Evolutionary conservation across 257 asterid species (phyloP), one percentile per base, ranked within the genome.

Genomic region (Galeopsis tetrahit): DNA sequence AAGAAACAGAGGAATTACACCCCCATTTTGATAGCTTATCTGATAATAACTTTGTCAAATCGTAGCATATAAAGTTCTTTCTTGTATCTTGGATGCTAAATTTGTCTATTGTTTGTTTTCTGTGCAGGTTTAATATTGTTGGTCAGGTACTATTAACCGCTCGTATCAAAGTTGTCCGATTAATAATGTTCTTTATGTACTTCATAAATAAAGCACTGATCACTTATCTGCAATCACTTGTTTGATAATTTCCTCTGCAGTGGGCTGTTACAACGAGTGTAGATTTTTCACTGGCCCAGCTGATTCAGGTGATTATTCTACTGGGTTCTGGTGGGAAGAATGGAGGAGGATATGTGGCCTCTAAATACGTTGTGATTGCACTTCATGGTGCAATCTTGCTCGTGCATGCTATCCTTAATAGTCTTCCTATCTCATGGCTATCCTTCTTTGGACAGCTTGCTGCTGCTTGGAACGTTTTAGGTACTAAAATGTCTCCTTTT

Each of bases 211-310:
- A 43, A 44, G 56, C 61, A 64, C 80, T 82, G 59, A 80, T 80
- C 34, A 62, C 70, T 49, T 56, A 7, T n/a, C 44, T 7, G 35
- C 28, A 21, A 21, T 21, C 28, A 62, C 70, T 49, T 56, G 9
- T n/a, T 49, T 7, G 35, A 40, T 72, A 39, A 32, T 58, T 76
- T 71, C 76, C 40, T 76, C 59, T 87, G 90, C 93, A 94, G 99
- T 95, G 99, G 99, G 99, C 99, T 1, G 90, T 91, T 14, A 95
- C 99, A 44, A 85, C 99, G 3, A 95, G 99, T 67, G 58, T 95
- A 42, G 96, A 90, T 79, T 95, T 77, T 77, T 95, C 99, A 3
- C 86, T 95, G 17, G 99, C 99, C 0, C 97, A 88, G 90, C 80
- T 95, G 85, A 88, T 95, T 76, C 87, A 81, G 76, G 99, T 95